A percentile compares a stretch with the other conserved stretches of the same genome.
These are phyloP conservation scores for Plasmopara viticola DNA, from an alignment of 352 stramenopile genomes.

Conservation along the genomic window DNA sequence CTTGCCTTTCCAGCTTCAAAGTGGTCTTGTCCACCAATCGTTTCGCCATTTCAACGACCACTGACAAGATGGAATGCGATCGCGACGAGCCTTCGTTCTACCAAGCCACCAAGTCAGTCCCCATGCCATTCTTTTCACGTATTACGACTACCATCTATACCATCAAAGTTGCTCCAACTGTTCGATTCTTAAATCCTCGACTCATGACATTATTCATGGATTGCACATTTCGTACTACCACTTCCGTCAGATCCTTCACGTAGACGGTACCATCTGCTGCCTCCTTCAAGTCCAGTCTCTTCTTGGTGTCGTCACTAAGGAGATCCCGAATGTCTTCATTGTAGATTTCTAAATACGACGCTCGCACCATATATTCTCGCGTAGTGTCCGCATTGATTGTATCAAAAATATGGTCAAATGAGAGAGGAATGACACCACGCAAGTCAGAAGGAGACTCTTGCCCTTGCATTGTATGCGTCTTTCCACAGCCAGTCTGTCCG, in stretches of 20 bases:
- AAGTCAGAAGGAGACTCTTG: conserved; percentile 68
- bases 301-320: conserved; percentile 70
- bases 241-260: conserved; percentile 85
- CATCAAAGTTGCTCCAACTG: conserved; percentile 75
- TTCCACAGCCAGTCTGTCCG: conserved; percentile 79
- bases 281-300: conserved; percentile 85
- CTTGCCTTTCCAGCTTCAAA: conserved; percentile 79
- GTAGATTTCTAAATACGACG: conserved; percentile 94
- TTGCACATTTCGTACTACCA: conserved; percentile 71
- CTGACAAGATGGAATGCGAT: conserved; percentile 84
- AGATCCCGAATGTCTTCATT: conserved; percentile 93
- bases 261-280: conserved; percentile 73
- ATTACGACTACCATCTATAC: conserved; percentile 12
- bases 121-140: not conserved
- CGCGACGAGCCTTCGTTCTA: conserved; percentile 79
- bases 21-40: conserved; percentile 60
- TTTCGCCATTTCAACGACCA: conserved; percentile 79
- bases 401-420: conserved; percentile 85
- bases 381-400: conserved; percentile 64
- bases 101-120: not conserved
- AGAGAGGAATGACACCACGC: conserved; percentile 74
- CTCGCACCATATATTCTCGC: conserved; percentile 77
- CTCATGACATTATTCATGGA: conserved; percentile 80
- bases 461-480: conserved; percentile 84
- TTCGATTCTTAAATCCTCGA: conserved; percentile 80